Base-by-base conservation (phyloP, 2,329 filamentous ascomycete genomes). In the Diaporthe aspalathi region DNA sequence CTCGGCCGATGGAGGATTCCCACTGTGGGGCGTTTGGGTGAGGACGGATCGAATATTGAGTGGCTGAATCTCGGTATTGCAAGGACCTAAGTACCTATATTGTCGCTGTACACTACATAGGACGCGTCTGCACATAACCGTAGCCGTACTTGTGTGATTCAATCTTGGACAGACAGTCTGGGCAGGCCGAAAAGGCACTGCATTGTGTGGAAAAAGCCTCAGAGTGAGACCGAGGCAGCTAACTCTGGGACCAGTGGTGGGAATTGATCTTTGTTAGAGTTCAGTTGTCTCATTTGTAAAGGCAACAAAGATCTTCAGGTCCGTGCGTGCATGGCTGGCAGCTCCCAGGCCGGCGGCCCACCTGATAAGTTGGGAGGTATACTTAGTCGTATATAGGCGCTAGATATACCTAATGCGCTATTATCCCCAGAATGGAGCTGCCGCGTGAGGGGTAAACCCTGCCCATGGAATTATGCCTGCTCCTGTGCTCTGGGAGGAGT, bases 291-390 rank as follows among this genome's bases (percentile, higher is more conserved):
- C 43, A 47, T 50, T 22, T 65, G 45, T 12, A 50, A 24, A 38
- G 9, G 32, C 32, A 35, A 35, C 5, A 35, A 5, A 50, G 60
- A 65, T 65, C 60, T 65, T 65, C 60, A 50, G 60, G 60, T 65
- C 60, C 45, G 60, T 65, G 60, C 45, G 60, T 65, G 60, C 60
- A 14, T 24, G 43, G 43, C 43, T 65, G 60, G 60, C 60, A 65
- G 60, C 60, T 65, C 38, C 29, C 60, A 65, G 45, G 45, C 60
- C 29, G 29, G 14, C 14, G 60, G 60, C 45, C 45, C 27, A 50
- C 7, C 60, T 50, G 17, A 24, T 50, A 50, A 45, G 17, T 20
- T 0, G 0, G 1, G 3, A 35, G 17, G 60, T 65, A 12, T 35
- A 16, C 17, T 20, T 6, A 1, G 12, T 1, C 9, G 1, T 5